Evolutionary conservation across 1,284 basidiomycete genomes (phyloP).

Genomic region (Thelephora terrestris): DNA sequence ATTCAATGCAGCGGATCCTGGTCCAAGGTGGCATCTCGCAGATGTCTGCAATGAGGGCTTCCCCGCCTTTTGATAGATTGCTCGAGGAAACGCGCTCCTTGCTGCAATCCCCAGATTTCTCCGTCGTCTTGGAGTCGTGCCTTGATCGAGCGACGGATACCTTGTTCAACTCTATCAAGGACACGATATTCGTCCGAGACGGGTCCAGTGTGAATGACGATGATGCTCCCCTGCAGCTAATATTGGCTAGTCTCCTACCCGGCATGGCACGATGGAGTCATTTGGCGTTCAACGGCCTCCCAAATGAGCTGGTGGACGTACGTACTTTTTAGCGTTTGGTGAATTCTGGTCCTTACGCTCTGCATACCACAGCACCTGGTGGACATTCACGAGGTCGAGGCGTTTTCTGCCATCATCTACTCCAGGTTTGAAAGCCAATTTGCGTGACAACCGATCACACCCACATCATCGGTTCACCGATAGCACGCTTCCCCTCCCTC

Average conservation of each 20-base stretch:
- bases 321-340: slow-evolving; percentile 21
- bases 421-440: slow-evolving; percentile 27
- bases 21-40: slow-evolving; percentile 44
- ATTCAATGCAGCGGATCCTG: slow-evolving; percentile 60
- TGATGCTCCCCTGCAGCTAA: slow-evolving; percentile 37
- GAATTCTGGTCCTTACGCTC: not conserved
- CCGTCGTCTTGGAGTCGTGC: slow-evolving; percentile 51
- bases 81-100: slow-evolving; percentile 60
- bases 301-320: slow-evolving; percentile 81
- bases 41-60: slow-evolving; percentile 20
- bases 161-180: slow-evolving; percentile 43
- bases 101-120: slow-evolving; percentile 62
- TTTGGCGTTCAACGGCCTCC: slow-evolving; percentile 56
- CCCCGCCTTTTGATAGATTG: slow-evolving; percentile 50
- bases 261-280: slow-evolving; percentile 71
- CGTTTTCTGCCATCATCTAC: slow-evolving; percentile 28
- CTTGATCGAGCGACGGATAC: slow-evolving; percentile 58
- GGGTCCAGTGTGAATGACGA: slow-evolving; percentile 16
- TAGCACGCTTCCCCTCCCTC: slow-evolving; percentile 23
- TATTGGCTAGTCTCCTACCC: slow-evolving; percentile 70
- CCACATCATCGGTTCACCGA: slow-evolving; percentile 33
- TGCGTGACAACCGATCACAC: slow-evolving; percentile 28
- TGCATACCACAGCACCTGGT: slow-evolving; percentile 19
- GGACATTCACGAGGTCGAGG: slow-evolving; percentile 21
- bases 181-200: slow-evolving; percentile 37